Conservation (phyloP, 805 yeast genomes). For the Metschnikowia rubicola region DNA sequence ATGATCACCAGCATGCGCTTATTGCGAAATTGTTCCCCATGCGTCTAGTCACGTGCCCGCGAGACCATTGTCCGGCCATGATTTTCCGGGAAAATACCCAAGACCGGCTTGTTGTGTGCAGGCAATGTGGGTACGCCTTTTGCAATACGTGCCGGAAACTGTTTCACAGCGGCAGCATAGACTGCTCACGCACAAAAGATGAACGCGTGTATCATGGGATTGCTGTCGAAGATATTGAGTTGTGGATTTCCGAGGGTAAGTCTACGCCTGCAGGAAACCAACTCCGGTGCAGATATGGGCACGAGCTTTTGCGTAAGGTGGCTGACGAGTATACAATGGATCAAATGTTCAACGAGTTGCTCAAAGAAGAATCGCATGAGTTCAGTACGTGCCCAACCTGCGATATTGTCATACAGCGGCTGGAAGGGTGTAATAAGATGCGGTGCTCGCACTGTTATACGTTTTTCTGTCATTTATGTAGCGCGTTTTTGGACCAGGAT, state of each 20-base stretch:
- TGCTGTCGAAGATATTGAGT: conserved; percentile 31
- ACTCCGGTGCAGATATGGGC: conserved; percentile 45
- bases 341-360: conserved; percentile 40
- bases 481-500: conserved; percentile 30
- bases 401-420: conserved; percentile 44
- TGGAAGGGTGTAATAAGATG: conserved; percentile 68
- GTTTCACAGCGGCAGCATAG: conserved; percentile 55
- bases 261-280: conserved; percentile 32
- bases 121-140: conserved; percentile 49
- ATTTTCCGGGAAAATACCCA: conserved; percentile 46
- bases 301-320: conserved; percentile 37
- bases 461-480: conserved; percentile 56
- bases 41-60: conserved; percentile 50
- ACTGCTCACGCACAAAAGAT: conserved; percentile 32
- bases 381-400: conserved; percentile 54
- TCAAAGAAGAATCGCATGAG: conserved; percentile 39
- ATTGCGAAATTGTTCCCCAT: conserved; percentile 45
- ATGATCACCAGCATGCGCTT: conserved; percentile 39
- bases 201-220: conserved; percentile 26
- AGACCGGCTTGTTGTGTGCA: conserved; percentile 48
- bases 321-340: conserved; percentile 48
- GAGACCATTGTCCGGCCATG: conserved; percentile 41
- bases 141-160: conserved; percentile 56
- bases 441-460: conserved; percentile 48
- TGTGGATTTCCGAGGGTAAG: conserved; percentile 29